phyloP scores from a whole-genome alignment of 139 green algal species.

The Chlamydomonas sphaeroides region DNA sequence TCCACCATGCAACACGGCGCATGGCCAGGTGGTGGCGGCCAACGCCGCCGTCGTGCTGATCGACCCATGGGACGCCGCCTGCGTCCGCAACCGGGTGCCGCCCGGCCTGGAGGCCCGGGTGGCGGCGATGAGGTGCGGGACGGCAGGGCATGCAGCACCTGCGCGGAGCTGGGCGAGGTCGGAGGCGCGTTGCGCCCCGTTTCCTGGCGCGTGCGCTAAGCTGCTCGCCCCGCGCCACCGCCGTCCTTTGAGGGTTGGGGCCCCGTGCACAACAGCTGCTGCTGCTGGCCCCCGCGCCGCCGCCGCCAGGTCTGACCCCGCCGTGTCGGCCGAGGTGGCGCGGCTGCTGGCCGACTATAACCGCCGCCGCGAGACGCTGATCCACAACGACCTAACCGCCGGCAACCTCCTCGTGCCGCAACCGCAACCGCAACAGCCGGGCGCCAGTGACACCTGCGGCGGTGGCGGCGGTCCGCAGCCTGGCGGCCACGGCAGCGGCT shows the following conservation, averaged over 20 bases:
- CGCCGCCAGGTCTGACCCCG: too few relatives aligned
- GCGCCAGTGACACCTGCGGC: too few relatives aligned
- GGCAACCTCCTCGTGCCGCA: slow-evolving; percentile 56
- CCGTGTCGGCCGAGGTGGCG: slow-evolving; percentile 12
- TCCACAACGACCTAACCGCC: slow-evolving; percentile 62
- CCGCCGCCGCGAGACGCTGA: slow-evolving; percentile 37
- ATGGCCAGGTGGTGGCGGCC: slow-evolving; percentile 34
- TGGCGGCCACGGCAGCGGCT: too few relatives aligned
- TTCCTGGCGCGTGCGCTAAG: too few relatives aligned
- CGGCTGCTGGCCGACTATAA: slow-evolving; percentile 44
- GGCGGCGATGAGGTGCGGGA: slow-evolving; percentile 35
- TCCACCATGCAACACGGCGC: too few relatives aligned
- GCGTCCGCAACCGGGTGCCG: slow-evolving; percentile 36
- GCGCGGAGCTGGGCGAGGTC: too few relatives aligned
- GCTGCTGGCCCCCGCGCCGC: too few relatives aligned
- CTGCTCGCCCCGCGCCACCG: too few relatives aligned
- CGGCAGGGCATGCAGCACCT: too few relatives aligned
- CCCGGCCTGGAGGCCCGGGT: slow-evolving; percentile 21
- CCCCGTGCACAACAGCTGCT: too few relatives aligned
- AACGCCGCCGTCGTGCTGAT: slow-evolving; percentile 55
- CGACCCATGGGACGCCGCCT: slow-evolving; percentile 36
- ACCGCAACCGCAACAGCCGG: not conserved
- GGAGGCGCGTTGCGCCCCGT: too few relatives aligned
- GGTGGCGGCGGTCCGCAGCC: not conserved
- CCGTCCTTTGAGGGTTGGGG: too few relatives aligned